Base-by-base conservation (phyloP, 208 protist genomes). In the Leptomonas seymouri region DNA sequence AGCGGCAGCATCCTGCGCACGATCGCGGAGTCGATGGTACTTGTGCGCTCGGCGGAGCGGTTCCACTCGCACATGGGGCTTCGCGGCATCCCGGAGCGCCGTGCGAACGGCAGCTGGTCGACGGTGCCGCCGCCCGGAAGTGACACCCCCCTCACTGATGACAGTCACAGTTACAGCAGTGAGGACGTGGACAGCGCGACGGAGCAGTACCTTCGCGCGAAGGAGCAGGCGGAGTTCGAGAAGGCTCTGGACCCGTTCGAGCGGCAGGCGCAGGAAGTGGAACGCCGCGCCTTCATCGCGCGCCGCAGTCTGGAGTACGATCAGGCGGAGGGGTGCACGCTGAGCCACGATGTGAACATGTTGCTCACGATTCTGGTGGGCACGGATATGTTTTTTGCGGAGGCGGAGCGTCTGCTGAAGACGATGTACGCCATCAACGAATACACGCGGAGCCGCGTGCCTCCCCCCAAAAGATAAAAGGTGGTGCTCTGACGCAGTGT, bases 271-370 rank as follows among this genome's bases (percentile, higher is more conserved):
- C 46, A 78, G 45, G 64, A 76, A 41, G 65, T 66, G 58, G 73
- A 78, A 58, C 71, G 77, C 30, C 58, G 46, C 36, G 51, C 51
- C 41, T 73, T 71, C 36, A 67, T 78, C 31, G 42, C 53, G 21
- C 62, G 54, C 28, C 67, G 67, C 57, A 62, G 54, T 16, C 42
- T 41, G 63, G 74, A 74, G 23, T 58, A 78, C 51, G 55, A 70
- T 50, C 50, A 65, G 18, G 60, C 62, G 5, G 71, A 80, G 42
- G 75, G 81, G 23, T 80, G 78, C 51, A 79, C 78, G 18, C 61
- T 90, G 48, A 77, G 75, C 45, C 71, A 80, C 44, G 85, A 91
- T 41, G 74, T 84, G 51, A 84, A 87, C 59, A 85, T 86, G 78
- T 72, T 80, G 54, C 78, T 86, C 45, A 78, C 80, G 16, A 78